Percentiles rank a stretch among this genome's conserved stretches.
Conservation (phyloP, 2,329 filamentous ascomycete species). For the Teratosphaeria gauchensis region DNA sequence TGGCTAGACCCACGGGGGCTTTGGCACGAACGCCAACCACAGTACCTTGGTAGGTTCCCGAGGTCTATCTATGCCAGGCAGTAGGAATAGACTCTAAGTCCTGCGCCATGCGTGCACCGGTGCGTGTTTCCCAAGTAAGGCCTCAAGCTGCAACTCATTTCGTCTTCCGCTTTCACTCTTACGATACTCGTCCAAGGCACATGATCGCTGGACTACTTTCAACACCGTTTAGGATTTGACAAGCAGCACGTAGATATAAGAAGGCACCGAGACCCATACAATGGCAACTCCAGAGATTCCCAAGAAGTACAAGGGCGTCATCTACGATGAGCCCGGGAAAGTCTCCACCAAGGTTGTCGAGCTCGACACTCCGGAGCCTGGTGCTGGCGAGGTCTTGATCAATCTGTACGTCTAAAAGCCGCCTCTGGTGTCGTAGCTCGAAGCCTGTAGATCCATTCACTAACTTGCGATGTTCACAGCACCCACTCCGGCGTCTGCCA, state of each 20-base stretch:
- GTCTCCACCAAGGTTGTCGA: constrained; percentile 56
- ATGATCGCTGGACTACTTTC: not conserved
- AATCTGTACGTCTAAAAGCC: constrained; percentile 39
- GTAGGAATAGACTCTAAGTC: not conserved
- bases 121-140: not conserved
- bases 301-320: constrained; percentile 51
- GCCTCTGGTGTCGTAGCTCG: not conserved
- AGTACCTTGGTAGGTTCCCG: not conserved
- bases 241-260: not conserved
- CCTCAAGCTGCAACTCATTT: not conserved
- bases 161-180: not conserved
- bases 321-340: constrained; percentile 57
- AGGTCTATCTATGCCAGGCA: not conserved
- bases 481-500: constrained; percentile 59
- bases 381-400: constrained; percentile 52
- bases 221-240: not conserved
- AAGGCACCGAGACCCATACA: not conserved
- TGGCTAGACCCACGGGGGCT: not conserved
- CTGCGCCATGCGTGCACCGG: not conserved
- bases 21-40: not conserved
- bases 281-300: constrained; percentile 29
- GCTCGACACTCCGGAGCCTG: constrained; percentile 55
- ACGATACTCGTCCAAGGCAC: not conserved
- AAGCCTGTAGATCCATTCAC: not conserved
- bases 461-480: constrained; percentile 19